Percentiles rank a stretch among this genome's conserved stretches.
Conservation (phyloP, 495 filamentous ascomycete genomes). For the Penicillium turbatum region DNA sequence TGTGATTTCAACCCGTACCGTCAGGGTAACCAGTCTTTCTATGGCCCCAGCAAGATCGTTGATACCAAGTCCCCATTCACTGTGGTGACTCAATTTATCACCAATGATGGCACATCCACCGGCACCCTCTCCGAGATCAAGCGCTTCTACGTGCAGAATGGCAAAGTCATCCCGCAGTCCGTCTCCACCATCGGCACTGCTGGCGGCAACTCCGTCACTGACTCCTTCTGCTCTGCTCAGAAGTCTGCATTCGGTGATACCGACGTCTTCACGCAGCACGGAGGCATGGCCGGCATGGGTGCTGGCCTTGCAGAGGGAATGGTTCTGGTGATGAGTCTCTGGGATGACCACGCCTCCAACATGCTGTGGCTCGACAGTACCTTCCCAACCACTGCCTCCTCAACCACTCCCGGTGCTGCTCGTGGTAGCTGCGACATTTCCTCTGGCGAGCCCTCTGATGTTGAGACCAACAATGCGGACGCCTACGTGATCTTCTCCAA, state of each 20-base stretch:
- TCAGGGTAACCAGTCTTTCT: conserved; percentile 58
- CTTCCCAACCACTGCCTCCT: conserved; percentile 57
- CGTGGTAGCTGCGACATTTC: conserved; percentile 64
- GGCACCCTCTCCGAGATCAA: conserved; percentile 57
- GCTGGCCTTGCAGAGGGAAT: conserved; percentile 53
- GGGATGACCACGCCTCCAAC: conserved; percentile 71
- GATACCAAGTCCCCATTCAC: conserved; percentile 60
- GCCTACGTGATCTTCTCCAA: conserved; percentile 64
- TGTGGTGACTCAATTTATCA: conserved; percentile 66
- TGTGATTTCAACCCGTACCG: conserved; percentile 76
- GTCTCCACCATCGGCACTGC: conserved; percentile 48
- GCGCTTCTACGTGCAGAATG: conserved; percentile 66
- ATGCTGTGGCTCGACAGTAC: conserved; percentile 84
- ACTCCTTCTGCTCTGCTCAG: conserved; percentile 56
- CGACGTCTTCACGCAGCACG: conserved; percentile 54
- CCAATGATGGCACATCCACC: conserved; percentile 44
- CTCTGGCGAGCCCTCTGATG: conserved; percentile 57
- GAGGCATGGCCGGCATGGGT: conserved; percentile 57
- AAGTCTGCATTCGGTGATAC: conserved; percentile 58
- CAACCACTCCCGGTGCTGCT: conserved; percentile 56
- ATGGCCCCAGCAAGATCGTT: conserved; percentile 53
- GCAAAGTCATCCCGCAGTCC: conserved; percentile 56
- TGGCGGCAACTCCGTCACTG: conserved; percentile 53
- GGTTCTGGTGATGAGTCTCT: conserved; percentile 75
- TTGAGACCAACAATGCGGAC: conserved; percentile 51